These are phyloP conservation scores for Mycena pura DNA, from an alignment of 768 basidiomycete genomes.

Conservation along the genomic window DNA sequence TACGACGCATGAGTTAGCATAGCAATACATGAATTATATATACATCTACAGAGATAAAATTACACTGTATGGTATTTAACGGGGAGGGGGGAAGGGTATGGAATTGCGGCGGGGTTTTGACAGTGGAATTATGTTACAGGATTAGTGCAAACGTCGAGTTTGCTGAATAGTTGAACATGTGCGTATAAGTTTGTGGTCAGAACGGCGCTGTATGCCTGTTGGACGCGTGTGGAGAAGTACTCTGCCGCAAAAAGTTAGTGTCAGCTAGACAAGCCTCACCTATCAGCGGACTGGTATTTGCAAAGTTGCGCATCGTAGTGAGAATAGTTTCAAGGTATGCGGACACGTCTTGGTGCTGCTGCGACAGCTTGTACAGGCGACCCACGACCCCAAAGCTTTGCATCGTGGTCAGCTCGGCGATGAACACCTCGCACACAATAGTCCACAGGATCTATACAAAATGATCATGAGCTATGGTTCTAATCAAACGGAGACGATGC, in stretches of 20 bases:
- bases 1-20: too few relatives aligned
- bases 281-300: slow-evolving; percentile 9
- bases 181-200: too few relatives aligned
- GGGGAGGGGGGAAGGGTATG: too few relatives aligned
- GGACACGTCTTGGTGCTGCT: slow-evolving; percentile 6
- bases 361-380: neutral
- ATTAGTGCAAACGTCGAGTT: too few relatives aligned
- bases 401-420: slow-evolving; percentile 2
- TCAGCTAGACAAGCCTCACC: neutral
- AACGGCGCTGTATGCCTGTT: slow-evolving; percentile 1
- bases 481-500: neutral
- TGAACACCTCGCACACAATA: neutral
- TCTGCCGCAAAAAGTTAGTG: neutral
- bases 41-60: too few relatives aligned
- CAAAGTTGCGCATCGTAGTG: neutral
- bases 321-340: slow-evolving; percentile 13
- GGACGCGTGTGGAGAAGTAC: neutral
- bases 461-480: neutral
- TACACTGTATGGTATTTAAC: too few relatives aligned
- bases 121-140: too few relatives aligned
- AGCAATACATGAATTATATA: too few relatives aligned
- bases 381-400: neutral
- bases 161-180: too few relatives aligned
- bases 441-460: slow-evolving; percentile 11
- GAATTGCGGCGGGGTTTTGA: too few relatives aligned